These are phyloP conservation scores for Mortierella sp. DNA, from an alignment of 371 early-diverging fungal genomes.

Conservation along the genomic window DNA sequence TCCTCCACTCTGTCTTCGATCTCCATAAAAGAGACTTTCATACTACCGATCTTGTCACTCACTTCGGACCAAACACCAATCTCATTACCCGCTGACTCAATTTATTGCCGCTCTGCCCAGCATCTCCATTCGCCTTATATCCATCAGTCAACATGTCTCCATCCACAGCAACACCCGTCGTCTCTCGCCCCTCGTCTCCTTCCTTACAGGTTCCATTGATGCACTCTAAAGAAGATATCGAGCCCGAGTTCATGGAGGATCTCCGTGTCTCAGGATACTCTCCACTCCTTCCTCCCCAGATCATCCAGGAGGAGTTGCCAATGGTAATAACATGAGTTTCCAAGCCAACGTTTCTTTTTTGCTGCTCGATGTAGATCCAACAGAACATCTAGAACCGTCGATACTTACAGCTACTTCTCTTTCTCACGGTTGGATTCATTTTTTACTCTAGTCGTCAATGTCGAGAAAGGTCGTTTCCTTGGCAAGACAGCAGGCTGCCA, in stretches of 20 bases:
- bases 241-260: slow-evolving; percentile 66
- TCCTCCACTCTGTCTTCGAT: too few species aligned
- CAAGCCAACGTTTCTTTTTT: too few species aligned
- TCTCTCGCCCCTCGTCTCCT: slow-evolving; percentile 38
- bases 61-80: too few species aligned
- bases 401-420: neutral
- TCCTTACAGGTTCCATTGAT: slow-evolving; percentile 26
- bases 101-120: too few species aligned
- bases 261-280: slow-evolving; percentile 71
- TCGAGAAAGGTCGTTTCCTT: slow-evolving; percentile 61
- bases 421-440: slow-evolving; percentile 5
- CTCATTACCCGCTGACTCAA: too few species aligned
- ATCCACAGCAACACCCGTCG: slow-evolving; percentile 21
- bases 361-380: too few species aligned
- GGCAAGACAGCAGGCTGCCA: slow-evolving; percentile 64
- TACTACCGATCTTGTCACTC: too few species aligned
- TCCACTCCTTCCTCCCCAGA: slow-evolving; percentile 67
- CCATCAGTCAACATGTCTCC: slow-evolving; percentile 32
- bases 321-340: slow-evolving; percentile 55
- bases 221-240: slow-evolving; percentile 46
- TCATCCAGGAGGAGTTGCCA: slow-evolving; percentile 69
- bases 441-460: slow-evolving; percentile 46
- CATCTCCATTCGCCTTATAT: too few species aligned
- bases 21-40: too few species aligned
- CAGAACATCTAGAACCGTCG: neutral